Base-by-base conservation (phyloP, 2,329 filamentous ascomycete genomes). In the Xylariaceae sp. region DNA sequence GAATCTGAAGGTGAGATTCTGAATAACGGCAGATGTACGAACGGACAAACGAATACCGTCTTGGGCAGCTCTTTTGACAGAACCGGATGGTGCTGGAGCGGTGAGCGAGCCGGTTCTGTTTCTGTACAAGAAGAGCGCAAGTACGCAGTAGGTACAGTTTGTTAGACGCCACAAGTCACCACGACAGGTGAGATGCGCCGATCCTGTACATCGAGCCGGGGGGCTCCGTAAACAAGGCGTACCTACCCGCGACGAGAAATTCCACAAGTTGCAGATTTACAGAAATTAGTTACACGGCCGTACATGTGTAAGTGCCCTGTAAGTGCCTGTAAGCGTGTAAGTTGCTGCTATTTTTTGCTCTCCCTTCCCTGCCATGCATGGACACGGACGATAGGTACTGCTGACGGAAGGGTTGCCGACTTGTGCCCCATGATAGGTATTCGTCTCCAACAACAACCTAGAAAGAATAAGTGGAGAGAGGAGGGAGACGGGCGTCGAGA, bases 221-320 rank as follows among this genome's bases (percentile, higher is more conserved):
- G 30, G 61, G 51, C 35, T 51, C 58, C 58, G 58, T 63, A 65
- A 65, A 65, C 63, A 65, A 62, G 63, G 63, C 63, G 63, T 61
- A 63, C 59, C 49, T 61, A 63, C 59, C 49, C 47, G 5, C 42
- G n/a, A 45, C 3, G n/a, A 45, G 13, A n/a, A 15, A 45, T 45
- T 13, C 5, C 11, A 18, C 17, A 18, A 18, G 17, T 18, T 18
- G 17, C 17, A 30, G 23, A 30, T 30, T 30, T 30, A 30, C 23
- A 30, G 23, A 30, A 30, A 30, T 30, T 30, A 30, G 23, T 30
- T 30, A 30, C 23, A 30, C 23, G 23, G 23, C 23, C 17, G 42
- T 10, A 44, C 42, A 13, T 4, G 7, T 11, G 42, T 11, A 44
- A n/a, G 10, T 45, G n/a, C 11, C 6, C n/a, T 45, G 37, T 42